Evolutionary conservation across 306 rosid genomes (phyloP).

Genomic region (Urtica urens): DNA sequence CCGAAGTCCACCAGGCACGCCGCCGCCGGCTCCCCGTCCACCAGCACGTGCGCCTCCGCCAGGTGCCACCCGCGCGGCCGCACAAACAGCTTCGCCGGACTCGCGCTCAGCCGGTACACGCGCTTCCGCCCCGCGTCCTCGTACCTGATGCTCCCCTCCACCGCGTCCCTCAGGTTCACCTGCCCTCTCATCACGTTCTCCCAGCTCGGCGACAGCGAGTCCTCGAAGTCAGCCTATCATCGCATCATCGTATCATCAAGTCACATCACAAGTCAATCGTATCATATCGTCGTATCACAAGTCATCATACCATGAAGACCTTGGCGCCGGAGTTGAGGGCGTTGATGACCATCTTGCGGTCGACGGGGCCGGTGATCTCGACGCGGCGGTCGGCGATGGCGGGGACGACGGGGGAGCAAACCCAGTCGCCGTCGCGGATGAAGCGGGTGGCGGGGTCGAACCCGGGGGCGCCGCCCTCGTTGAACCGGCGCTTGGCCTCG

Average conservation of each 20-base stretch:
- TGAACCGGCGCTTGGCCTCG: conserved; percentile 58
- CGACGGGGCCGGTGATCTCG: conserved; percentile 89
- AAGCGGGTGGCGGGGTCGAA: conserved; percentile 59
- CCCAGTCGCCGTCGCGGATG: conserved; percentile 60
- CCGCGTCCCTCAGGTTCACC: conserved; percentile 80
- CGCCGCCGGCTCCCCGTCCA: conserved; percentile 78
- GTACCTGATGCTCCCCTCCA: conserved; percentile 63
- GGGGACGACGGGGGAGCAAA: conserved; percentile 55
- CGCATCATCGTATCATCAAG: not conserved
- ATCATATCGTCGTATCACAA: not conserved
- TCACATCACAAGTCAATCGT: no score
- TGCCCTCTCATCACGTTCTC: conserved; percentile 84
- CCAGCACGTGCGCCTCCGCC: conserved; percentile 73
- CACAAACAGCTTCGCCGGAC: conserved; percentile 73
- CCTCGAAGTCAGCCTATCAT: conserved; percentile 80
- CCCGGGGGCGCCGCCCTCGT: conserved; percentile 59
- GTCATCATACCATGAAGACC: conserved; percentile 58
- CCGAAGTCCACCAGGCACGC: conserved; percentile 91
- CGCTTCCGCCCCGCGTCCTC: conserved; percentile 66
- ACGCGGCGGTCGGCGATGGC: conserved; percentile 70
- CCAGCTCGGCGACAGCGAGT: conserved; percentile 93
- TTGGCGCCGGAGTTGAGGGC: conserved; percentile 93
- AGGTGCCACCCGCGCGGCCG: conserved; percentile 94
- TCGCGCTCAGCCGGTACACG: conserved; percentile 68
- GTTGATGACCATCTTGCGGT: conserved; percentile 82